These are phyloP conservation scores for Tulasnella sp. DNA, from an alignment of 768 basidiomycete species.

Conservation along the genomic window DNA sequence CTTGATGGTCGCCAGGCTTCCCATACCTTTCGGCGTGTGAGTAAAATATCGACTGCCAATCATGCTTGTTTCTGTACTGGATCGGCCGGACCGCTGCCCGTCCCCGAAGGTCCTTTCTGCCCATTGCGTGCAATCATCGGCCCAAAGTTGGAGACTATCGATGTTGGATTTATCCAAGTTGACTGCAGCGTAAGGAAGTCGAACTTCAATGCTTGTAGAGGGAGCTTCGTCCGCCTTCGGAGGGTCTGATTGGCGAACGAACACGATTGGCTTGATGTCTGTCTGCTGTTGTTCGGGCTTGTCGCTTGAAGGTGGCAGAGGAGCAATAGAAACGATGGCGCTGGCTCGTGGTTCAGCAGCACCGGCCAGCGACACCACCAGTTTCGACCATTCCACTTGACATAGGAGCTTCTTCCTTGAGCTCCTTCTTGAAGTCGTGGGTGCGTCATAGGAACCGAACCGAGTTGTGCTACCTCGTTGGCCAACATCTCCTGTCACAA, in stretches of 20 bases:
- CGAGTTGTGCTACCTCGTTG: constrained; percentile 35
- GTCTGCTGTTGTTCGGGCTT: not conserved
- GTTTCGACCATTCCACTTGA: constrained; percentile 23
- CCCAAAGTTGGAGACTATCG: constrained; percentile 81
- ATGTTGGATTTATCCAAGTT: constrained; percentile 57
- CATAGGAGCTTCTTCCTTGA: constrained; percentile 15
- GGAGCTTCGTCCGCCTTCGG: constrained; percentile 4
- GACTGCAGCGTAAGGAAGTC: constrained; percentile 36
- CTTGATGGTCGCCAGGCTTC: constrained; percentile 31
- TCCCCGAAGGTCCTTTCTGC: constrained; percentile 46
- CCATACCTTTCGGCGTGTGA: constrained; percentile 33
- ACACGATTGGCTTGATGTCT: constrained; percentile 14
- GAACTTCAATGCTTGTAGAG: constrained; percentile 2
- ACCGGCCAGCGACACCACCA: constrained; percentile 27
- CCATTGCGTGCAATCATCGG: constrained; percentile 78
- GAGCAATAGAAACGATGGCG: constrained; percentile 24
- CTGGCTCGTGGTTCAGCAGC: constrained; percentile 25
- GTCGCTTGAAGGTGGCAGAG: not conserved
- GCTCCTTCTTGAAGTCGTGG: constrained; percentile 20
- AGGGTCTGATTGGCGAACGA: not conserved
- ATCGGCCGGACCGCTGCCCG: constrained; percentile 8
- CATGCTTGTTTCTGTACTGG: constrained; percentile 48
- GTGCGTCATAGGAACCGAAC: constrained; percentile 35
- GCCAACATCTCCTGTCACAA: constrained; percentile 31
- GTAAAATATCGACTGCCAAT: constrained; percentile 78